Evolutionary conservation across 768 basidiomycete species (phyloP), one percentile per base, ranked within the genome.

Genomic region (Lactarius sanguifluus): DNA sequence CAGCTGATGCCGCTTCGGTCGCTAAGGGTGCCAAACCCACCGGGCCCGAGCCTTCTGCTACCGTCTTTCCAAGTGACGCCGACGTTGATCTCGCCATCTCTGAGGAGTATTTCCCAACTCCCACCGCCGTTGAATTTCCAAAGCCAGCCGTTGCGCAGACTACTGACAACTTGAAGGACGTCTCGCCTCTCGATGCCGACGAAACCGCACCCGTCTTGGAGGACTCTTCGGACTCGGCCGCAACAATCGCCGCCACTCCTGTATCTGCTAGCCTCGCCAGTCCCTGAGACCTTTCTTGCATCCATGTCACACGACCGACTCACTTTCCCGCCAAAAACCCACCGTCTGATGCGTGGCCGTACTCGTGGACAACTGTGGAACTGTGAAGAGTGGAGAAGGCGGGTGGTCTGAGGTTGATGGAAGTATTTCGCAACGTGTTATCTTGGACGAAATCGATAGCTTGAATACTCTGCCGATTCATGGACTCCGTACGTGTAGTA

Each of bases 391-490:
- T 7, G 66, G 23, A 7, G 61, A 63, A 2, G 30, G 30, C 13
- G 66, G 50, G 25, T 67, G 66, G 66, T 60, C 66, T 16, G 62
- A 60, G n/a, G 52, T 64, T 10, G 50, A 67, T 43, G 57, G 36
- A 64, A 25, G 41, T 28, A 20, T 10, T 1, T 50, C 0, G 18
- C 28, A 13, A 20, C 3, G 10, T 58, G 32, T 28, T 28, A 20
- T 30, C 20, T 40, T 25, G 7, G 34, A 59, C n/a, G 25, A 50
- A 50, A 25, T 50, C n/a, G 23, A 15, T 50, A 25, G 23, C 47
- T 23, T 23, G 23, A 50, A 13, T 38, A 38, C 38, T 45, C n/a
- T 38, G 38, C 38, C 38, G 38, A 38, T 13, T 38, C 38, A 15
- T 13, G 3, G 38, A 38, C 38, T 38, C 38, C 5, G 10, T 36